Base-by-base conservation (phyloP, 2,329 filamentous ascomycete genomes). In the Elsinoe perseae region DNA sequence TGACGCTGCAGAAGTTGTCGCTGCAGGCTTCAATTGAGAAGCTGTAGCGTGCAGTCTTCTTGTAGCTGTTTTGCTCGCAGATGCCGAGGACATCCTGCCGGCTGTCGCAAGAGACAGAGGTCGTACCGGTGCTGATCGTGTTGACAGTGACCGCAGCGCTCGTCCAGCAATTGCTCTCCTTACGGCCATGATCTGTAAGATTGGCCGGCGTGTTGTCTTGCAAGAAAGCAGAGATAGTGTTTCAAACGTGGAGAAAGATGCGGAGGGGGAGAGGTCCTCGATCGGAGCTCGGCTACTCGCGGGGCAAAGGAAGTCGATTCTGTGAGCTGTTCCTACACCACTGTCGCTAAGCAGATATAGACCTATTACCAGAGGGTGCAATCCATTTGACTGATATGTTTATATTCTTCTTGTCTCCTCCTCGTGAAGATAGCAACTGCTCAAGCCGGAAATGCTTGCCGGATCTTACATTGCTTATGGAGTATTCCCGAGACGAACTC, bases 31-130 rank as follows among this genome's bases (percentile, higher is more conserved):
- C 34, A 81, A 69, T 57, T 81, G 79, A 57, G 73, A 70, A 7
- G 76, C 74, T 4, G 80, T 82, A 53, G 77, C 77, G 67, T 84
- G 79, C 38, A 84, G 68, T 60, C 74, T 70, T 57, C 75, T 65
- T 21, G 70, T 66, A 36, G 74, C 74, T 20, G 69, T 70, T 59
- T 70, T 70, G 64, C 63, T 71, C 38, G 63, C 59, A 36, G 66
- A 65, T 57, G 63, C 66, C 52, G 64, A 63, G 59, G 72, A 69
- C 69, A 73, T 73, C 68, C 66, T 71, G 48, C 48, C 10, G 18
- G 48, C 48, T 61, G 67, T 57, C 58, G 65, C 64, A 57, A 71
- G 61, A 34, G 68, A 64, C 57, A 71, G 63, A 58, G 66, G 60
- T 57, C 70, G 67, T 55, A 68, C 64, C 50, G 60, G 58, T 44